Percentiles rank a stretch among this genome's conserved stretches.
These are phyloP conservation scores for Penicillium desertorum DNA, from an alignment of 495 filamentous ascomycete species.

Conservation along the genomic window DNA sequence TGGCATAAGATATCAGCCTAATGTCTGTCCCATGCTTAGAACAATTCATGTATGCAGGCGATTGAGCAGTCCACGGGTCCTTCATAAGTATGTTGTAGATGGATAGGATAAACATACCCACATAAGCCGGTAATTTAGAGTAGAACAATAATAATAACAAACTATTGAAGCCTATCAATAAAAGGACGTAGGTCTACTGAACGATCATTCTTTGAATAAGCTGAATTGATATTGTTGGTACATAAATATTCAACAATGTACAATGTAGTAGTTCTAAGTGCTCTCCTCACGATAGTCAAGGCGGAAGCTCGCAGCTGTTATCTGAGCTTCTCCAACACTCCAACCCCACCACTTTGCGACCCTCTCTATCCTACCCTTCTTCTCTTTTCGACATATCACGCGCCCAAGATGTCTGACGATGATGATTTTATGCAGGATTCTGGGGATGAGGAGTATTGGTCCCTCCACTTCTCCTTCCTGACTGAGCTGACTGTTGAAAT, in stretches of 20 bases:
- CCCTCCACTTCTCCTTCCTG: constrained; percentile 12
- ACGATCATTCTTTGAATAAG: neutral
- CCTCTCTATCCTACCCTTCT: neutral
- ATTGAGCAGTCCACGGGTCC: neutral
- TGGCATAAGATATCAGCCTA: neutral
- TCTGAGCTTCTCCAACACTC: constrained; percentile 22
- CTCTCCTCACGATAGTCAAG: constrained; percentile 4
- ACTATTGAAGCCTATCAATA: neutral
- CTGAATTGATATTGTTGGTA: neutral
- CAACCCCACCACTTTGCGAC: constrained; percentile 14
- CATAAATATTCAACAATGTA: neutral
- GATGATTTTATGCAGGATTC: constrained; percentile 99
- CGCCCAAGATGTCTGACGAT: constrained; percentile 79
- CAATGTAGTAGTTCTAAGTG: neutral
- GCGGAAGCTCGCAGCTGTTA: constrained; percentile 14
- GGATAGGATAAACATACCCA: no score
- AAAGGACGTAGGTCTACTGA: neutral
- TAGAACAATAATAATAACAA: neutral
- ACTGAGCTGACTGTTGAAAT: constrained; percentile 17
- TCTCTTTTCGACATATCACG: neutral
- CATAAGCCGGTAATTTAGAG: neutral
- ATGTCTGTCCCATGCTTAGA: neutral
- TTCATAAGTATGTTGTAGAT: neutral
- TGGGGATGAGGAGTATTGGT: constrained; percentile 71
- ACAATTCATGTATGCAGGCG: neutral